Percentiles rank a stretch among this genome's conserved stretches.
phyloP scores from a whole-genome alignment of 805 yeast genomes.

The Candida xyloterini region DNA sequence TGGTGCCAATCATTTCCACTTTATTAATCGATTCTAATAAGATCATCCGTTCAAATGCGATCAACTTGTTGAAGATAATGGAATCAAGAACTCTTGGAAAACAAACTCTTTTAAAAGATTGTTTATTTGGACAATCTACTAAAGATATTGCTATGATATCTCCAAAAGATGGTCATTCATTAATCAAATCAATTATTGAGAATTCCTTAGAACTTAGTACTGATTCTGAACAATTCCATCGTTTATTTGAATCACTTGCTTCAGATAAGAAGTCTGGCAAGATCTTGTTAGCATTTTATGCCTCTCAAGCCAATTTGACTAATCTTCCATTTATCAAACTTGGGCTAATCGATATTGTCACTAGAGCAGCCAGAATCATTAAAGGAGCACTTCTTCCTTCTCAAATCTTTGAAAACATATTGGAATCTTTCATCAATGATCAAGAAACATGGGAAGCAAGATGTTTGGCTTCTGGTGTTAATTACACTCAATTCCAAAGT shows the following conservation, averaged over 20 bases:
- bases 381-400: slow-evolving; percentile 47
- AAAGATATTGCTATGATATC: slow-evolving; percentile 52
- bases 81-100: slow-evolving; percentile 34
- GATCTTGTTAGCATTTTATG: slow-evolving; percentile 58
- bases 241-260: slow-evolving; percentile 33
- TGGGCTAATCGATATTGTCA: slow-evolving; percentile 45
- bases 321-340: slow-evolving; percentile 56
- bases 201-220: slow-evolving; percentile 42
- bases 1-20: slow-evolving; percentile 57
- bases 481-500: slow-evolving; percentile 53
- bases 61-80: slow-evolving; percentile 38
- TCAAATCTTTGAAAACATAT: slow-evolving; percentile 43
- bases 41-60: slow-evolving; percentile 46
- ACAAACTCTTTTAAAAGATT: slow-evolving; percentile 48
- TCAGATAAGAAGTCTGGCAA: slow-evolving; percentile 56
- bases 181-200: slow-evolving; percentile 41
- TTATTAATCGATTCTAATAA: slow-evolving; percentile 51
- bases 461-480: slow-evolving; percentile 48
- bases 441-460: slow-evolving; percentile 44
- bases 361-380: slow-evolving; percentile 36
- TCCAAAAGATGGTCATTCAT: slow-evolving; percentile 57
- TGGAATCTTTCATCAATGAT: slow-evolving; percentile 43
- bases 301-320: slow-evolving; percentile 59
- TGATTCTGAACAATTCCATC: slow-evolving; percentile 47
- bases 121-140: slow-evolving; percentile 54